These are phyloP conservation scores for Mycena filopes DNA, from an alignment of 768 basidiomycete genomes.

Conservation along the genomic window DNA sequence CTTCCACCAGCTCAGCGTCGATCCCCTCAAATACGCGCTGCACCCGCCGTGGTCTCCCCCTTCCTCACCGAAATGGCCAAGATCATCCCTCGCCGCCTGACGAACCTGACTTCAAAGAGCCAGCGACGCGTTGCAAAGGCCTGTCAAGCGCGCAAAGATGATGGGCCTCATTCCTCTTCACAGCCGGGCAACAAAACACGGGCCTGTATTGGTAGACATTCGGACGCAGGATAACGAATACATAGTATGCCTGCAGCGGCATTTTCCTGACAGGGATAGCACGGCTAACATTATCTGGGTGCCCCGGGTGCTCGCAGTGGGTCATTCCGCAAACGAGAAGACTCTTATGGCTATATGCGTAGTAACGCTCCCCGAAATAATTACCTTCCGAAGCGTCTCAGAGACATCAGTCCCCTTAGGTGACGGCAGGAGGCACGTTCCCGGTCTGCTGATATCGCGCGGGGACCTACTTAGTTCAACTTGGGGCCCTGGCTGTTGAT, in stretches of 20 bases:
- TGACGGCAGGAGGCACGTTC: conserved; percentile 27
- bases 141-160: conserved; percentile 86
- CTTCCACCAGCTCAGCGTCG: conserved; percentile 76
- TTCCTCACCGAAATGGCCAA: conserved; percentile 84
- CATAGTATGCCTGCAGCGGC: background rate
- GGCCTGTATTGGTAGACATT: background rate
- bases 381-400: conserved; percentile 25
- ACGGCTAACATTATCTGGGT: conserved; percentile 7
- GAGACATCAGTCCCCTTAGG: conserved; percentile 3
- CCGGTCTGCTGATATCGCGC: conserved; percentile 30
- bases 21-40: conserved; percentile 76
- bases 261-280: background rate
- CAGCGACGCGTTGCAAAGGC: conserved; percentile 87
- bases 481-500: no score
- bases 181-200: conserved; percentile 44
- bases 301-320: conserved; percentile 15
- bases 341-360: conserved; percentile 24
- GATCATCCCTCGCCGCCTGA: conserved; percentile 75
- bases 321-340: background rate
- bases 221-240: no score
- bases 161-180: conserved; percentile 86
- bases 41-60: conserved; percentile 65
- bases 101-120: conserved; percentile 78
- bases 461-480: background rate
- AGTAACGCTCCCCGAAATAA: conserved; percentile 22